Percentiles rank a stretch among this genome's conserved stretches.
Evolutionary conservation across 1,284 basidiomycete species (phyloP).

Genomic region (Amylostereum areolatum): DNA sequence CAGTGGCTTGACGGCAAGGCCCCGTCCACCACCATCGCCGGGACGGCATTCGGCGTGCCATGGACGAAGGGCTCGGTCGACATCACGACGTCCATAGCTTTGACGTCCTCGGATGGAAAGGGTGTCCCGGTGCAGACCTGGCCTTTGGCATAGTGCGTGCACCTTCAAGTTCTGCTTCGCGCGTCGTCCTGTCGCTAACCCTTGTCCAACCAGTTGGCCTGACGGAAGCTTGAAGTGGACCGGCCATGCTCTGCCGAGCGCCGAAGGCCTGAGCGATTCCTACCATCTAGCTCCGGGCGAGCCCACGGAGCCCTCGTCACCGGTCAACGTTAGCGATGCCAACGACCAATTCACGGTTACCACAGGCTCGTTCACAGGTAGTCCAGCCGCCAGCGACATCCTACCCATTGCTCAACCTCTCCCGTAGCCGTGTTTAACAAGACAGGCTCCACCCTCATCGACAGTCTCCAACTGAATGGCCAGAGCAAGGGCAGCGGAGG

Average conservation of each 20-base stretch:
- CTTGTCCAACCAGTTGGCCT: constrained; percentile 27
- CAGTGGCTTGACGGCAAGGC: constrained; percentile 30
- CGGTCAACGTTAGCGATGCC: constrained; percentile 26
- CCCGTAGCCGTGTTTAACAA: constrained; percentile 28
- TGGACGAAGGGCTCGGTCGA: constrained; percentile 35
- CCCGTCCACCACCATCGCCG: constrained; percentile 24
- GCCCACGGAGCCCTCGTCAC: constrained; percentile 29
- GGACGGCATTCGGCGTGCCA: constrained; percentile 33
- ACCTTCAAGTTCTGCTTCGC: background rate
- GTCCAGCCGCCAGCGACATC: background rate
- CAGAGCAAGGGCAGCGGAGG: constrained; percentile 25
- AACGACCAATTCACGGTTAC: constrained; percentile 24
- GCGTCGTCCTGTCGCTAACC: background rate
- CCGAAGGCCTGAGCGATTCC: constrained; percentile 19
- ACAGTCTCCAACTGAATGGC: constrained; percentile 25
- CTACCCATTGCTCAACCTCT: background rate
- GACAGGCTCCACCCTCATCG: constrained; percentile 27
- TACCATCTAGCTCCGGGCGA: constrained; percentile 28
- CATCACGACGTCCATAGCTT: constrained; percentile 30
- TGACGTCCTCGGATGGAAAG: constrained; percentile 19
- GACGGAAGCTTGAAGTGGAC: constrained; percentile 39
- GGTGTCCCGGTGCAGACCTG: constrained; percentile 32
- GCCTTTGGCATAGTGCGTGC: constrained; percentile 34
- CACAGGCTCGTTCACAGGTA: constrained; percentile 32
- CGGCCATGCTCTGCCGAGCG: constrained; percentile 30